Evolutionary conservation across 2,329 filamentous ascomycete species (phyloP), one percentile per base, ranked within the genome.

Genomic region (Phoma sp.): DNA sequence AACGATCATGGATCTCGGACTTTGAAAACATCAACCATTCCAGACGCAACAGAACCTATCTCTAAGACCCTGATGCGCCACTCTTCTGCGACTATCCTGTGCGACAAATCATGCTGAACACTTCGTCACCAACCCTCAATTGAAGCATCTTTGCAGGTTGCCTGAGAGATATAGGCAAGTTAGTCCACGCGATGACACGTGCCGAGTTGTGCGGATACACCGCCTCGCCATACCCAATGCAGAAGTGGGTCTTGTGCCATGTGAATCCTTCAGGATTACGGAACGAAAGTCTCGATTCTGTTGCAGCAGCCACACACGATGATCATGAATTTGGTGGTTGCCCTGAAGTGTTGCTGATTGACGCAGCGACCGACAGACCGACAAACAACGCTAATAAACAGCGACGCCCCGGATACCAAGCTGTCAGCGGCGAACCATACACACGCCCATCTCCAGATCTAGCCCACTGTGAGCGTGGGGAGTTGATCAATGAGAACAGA

Each of bases 401-500:
- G 58, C 60, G 60, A 63, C 52, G 45, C 58, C 55, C 60, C 57
- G 57, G 49, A 17, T 14, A 50, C 49, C 50, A 53, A 57, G 49
- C 54, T 51, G 53, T 59, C 58, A 61, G 57, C 53, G 56, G 60
- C 60, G 38, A 59, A 51, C 46, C 47, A 54, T 38, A 48, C 36
- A 34, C 36, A 21, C 29, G 46, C 32, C 42, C 32, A 29, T 42
- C 43, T 46, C 47, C 43, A 52, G 51, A 58, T 58, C 46, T 54
- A 51, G 59, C 49, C 51, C 53, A 57, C 51, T 30, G 42, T 43
- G 25, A 53, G 49, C 39, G 48, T 48, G 48, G 38, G 47, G 36
- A 43, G 47, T 57, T 50, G 59, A 61, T 61, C 63, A 65, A 63
- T 66, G 32, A 59, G 54, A 59, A 55, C 53, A 53, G 54, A 57